Evolutionary conservation across 345 rosid species (phyloP).

Genomic region (Streptanthus diversifolius): DNA sequence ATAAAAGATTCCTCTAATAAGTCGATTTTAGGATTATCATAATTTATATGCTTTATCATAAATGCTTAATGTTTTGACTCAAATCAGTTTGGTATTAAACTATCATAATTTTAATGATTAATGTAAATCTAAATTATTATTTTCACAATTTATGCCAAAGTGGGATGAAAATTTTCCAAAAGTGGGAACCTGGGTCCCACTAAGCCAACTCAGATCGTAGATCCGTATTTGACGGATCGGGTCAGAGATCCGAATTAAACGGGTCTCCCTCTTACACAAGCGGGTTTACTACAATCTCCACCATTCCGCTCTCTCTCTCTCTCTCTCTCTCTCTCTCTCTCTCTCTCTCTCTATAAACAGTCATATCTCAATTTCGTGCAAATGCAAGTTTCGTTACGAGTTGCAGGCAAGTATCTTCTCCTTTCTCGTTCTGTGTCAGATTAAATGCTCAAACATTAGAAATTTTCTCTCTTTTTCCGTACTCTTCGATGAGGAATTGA

Average conservation of each 20-base stretch:
- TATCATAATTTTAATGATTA: background rate
- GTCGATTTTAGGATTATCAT: background rate
- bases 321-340: background rate
- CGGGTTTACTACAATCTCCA: background rate
- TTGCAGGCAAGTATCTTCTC: conserved; percentile 38
- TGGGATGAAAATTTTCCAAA: background rate
- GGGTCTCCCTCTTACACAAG: conserved; percentile 16
- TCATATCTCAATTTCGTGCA: background rate
- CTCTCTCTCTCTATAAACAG: conserved; percentile 2
- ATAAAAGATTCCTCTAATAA: background rate
- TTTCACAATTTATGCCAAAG: background rate
- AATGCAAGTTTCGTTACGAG: conserved; percentile 27
- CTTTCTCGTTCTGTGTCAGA: conserved; percentile 5
- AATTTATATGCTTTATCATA: background rate
- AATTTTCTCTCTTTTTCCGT: background rate
- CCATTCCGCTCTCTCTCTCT: conserved; percentile 1
- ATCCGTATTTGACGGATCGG: conserved; percentile 24
- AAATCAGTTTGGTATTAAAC: background rate
- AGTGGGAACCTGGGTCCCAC: background rate
- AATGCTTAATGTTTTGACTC: background rate
- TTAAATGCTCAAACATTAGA: background rate
- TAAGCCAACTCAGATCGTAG: background rate
- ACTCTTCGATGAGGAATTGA: background rate
- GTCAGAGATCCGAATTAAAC: conserved; percentile 18
- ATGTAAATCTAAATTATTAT: background rate